Evolutionary conservation across 768 basidiomycete genomes (phyloP).

Genomic region (Termitomyces sp.): DNA sequence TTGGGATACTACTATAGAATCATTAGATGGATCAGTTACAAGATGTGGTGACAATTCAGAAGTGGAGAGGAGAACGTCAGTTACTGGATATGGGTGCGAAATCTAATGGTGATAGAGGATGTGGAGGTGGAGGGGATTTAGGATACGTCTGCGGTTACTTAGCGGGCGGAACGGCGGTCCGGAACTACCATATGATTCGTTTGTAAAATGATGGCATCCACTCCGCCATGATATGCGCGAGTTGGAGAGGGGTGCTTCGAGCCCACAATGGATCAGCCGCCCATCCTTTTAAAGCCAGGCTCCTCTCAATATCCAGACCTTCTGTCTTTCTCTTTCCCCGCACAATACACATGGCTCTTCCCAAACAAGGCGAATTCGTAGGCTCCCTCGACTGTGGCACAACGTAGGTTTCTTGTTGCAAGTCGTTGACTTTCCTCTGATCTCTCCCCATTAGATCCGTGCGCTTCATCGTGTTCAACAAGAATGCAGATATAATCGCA

Average conservation of each 20-base stretch:
- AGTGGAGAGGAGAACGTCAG: background rate
- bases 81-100: no score
- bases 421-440: background rate
- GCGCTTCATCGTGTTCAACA: slow-evolving; percentile 89
- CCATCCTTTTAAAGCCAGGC: slow-evolving; percentile 11
- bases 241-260: slow-evolving; percentile 14
- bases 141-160: no score
- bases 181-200: slow-evolving; percentile 10
- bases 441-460: slow-evolving; percentile 58
- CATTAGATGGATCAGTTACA: no score
- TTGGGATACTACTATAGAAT: slow-evolving; percentile 35
- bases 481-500: slow-evolving; percentile 82
- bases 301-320: slow-evolving; percentile 1
- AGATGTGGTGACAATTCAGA: no score
- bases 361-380: slow-evolving; percentile 77
- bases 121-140: no score
- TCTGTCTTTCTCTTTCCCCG: slow-evolving; percentile 13
- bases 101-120: no score
- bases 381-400: slow-evolving; percentile 95
- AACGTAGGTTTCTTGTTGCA: slow-evolving; percentile 60
- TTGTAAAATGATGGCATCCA: slow-evolving; percentile 2
- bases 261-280: slow-evolving; percentile 8
- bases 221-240: slow-evolving; percentile 15
- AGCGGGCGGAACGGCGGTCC: slow-evolving; percentile 19
- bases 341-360: slow-evolving; percentile 24